Evolutionary conservation across 129 eudicot genomes (phyloP), one percentile per base, ranked within the genome.

Genomic region (Flaveria trinervia): DNA sequence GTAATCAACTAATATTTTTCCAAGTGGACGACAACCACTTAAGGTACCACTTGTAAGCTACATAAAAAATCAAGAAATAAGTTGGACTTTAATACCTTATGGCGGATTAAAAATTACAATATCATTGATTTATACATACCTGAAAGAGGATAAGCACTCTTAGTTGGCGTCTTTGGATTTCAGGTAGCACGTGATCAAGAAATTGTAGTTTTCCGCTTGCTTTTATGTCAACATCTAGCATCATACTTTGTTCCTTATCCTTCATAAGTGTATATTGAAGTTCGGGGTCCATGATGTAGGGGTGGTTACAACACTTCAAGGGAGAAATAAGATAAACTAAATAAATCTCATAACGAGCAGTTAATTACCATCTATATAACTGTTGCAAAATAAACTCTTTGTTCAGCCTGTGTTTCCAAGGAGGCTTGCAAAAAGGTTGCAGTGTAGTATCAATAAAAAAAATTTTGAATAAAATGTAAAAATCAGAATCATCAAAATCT

Each of bases 221-320:
- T 82, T 80, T 82, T 71, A 85, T 77, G 57, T 87, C 96, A 76
- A 85, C 59, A 25, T 89, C 92, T 84, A 83, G 56, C 61, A 79
- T 7, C 45, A 73, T 85, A 18, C 67, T 59, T 4, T 43, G 65
- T 20, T 84, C 77, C 68, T 65, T 77, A 72, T 74, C 86, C 77
- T 87, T 80, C 20, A 75, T 75, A n/a, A 91, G 70, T 28, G 71
- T 59, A 14, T 13, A 16, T 76, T 86, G 92, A 45, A 95, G 75
- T 16, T 49, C 39, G 10, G 80, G 62, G 18, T 92, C 92, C 70
- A 83, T 86, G 20, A 82, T 73, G 60, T 91, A 95, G 8, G 99
- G 99, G 71, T 95, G 99, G 77, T 89, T 83, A 71, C 97, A 95
- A 73, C 96, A 89, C 99, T 95, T 60, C 36, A 74, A 79, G 62